A percentile compares a stretch with the other conserved stretches of the same genome.
Conservation (phyloP, 2,329 filamentous ascomycete genomes). For the Didymella exigua region DNA sequence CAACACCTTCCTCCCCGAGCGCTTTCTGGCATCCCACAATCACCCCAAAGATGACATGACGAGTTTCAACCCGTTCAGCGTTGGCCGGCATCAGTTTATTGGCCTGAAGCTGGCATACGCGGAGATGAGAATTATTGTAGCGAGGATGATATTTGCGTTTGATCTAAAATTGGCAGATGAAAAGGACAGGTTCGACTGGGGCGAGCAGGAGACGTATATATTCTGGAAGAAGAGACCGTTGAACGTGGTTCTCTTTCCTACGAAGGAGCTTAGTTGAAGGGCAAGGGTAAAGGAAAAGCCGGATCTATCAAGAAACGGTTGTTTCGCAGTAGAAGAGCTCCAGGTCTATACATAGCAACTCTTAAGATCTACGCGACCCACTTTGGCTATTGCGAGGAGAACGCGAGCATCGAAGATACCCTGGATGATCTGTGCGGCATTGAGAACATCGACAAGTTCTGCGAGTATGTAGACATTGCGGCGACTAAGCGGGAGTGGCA, state of each 20-base stretch:
- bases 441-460: not conserved
- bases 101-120: slow-evolving; percentile 38
- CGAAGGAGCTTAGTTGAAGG: not conserved
- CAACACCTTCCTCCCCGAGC: slow-evolving; percentile 44
- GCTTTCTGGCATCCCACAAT: slow-evolving; percentile 31
- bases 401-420: not conserved
- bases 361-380: not conserved
- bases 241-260: slow-evolving; percentile 1
- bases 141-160: slow-evolving; percentile 50
- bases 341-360: not conserved
- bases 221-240: slow-evolving; percentile 30
- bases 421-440: not conserved
- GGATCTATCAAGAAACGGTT: no score
- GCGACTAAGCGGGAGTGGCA: not conserved
- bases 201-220: slow-evolving; percentile 29
- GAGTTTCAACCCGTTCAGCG: slow-evolving; percentile 33
- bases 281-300: not conserved
- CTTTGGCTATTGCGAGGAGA: not conserved
- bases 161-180: slow-evolving; percentile 32
- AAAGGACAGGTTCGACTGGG: slow-evolving; percentile 27
- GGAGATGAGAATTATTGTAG: slow-evolving; percentile 46
- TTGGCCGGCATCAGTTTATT: slow-evolving; percentile 37
- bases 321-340: not conserved
- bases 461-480: not conserved
- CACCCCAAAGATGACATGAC: slow-evolving; percentile 33